A percentile compares a stretch with the other conserved stretches of the same genome.
Evolutionary conservation across 2,329 filamentous ascomycete genomes (phyloP).

Genomic region (Aureobasidium sp.): DNA sequence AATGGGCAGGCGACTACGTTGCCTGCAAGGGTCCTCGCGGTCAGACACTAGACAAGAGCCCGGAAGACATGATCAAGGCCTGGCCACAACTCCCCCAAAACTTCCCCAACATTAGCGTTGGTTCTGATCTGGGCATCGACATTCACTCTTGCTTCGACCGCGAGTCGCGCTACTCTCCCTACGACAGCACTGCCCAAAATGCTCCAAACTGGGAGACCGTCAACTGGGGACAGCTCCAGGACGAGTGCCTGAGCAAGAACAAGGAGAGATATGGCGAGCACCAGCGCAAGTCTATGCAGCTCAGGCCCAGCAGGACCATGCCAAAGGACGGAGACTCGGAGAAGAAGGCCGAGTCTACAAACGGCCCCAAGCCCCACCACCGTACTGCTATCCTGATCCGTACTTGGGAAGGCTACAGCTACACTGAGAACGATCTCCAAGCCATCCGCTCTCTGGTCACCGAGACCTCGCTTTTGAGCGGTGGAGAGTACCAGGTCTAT

Average conservation of each 20-base stretch:
- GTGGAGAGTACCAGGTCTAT: slow-evolving; percentile 44
- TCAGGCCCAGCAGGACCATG: slow-evolving; percentile 21
- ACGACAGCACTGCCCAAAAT: slow-evolving; percentile 40
- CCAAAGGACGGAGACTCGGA: slow-evolving; percentile 14
- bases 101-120: slow-evolving; percentile 57
- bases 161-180: slow-evolving; percentile 46
- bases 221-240: slow-evolving; percentile 65
- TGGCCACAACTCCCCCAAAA: slow-evolving; percentile 50
- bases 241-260: slow-evolving; percentile 60
- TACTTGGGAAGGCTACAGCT: slow-evolving; percentile 41
- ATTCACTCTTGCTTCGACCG: slow-evolving; percentile 60
- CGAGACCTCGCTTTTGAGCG: slow-evolving; percentile 39
- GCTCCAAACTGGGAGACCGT: slow-evolving; percentile 55
- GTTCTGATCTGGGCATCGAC: slow-evolving; percentile 54
- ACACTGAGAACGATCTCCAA: slow-evolving; percentile 40
- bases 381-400: slow-evolving; percentile 42
- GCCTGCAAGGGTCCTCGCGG: slow-evolving; percentile 58
- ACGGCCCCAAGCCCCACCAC: slow-evolving; percentile 31
- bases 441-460: slow-evolving; percentile 41
- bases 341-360: slow-evolving; percentile 1
- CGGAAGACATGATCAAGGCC: slow-evolving; percentile 59
- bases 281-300: slow-evolving; percentile 30
- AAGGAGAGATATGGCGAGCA: slow-evolving; percentile 49
- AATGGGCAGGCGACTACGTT: slow-evolving; percentile 52
- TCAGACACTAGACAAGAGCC: slow-evolving; percentile 44